Base-by-base conservation (phyloP, 2,329 filamentous ascomycete genomes). In the Microdochium trichocladiopsis region DNA sequence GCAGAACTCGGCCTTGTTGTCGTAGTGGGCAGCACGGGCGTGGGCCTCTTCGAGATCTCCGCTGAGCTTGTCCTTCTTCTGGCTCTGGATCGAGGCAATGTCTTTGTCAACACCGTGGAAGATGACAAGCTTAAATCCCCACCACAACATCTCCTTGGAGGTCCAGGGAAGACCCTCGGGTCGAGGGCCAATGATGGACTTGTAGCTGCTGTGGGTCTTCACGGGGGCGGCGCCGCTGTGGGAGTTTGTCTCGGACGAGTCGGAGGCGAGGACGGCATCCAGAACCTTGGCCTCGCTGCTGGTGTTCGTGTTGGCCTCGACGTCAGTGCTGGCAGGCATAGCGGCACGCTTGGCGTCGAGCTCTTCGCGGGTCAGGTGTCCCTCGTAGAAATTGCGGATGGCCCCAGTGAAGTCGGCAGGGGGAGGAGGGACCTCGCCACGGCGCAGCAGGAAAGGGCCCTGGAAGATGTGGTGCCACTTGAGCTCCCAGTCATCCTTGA, bases 401-500 rank as follows among this genome's bases (percentile, higher is more conserved):
- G 63, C 66, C 49, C 66, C 67, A 18, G 67, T 59, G 50, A 66
- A 69, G 52, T 72, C 68, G 5, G 67, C 71, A 0, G 79, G 77
- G 1, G 71, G 60, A 2, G 70, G 66, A 2, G 72, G 71, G 0
- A 69, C 66, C 1, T 69, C 62, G 2, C 66, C 67, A 28, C 74
- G 73, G 14, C 66, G 65, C 49, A 80, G 73, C 8, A 83, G 72
- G 0, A 82, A 63, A 24, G 77, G 80, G 0, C 81, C 82, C 16
- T 74, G 64, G 54, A 74, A 58, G 52, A 84, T 69, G 55, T 84
- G 72, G 63, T 72, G 84, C 64, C 72, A 66, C 56, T 75, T 75
- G 54, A 87, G 68, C 60, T 80, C 67, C 78, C 81, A 78, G 68
- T 87, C 82, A 57, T 84, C 73, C 66, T 76, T 68, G 65, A 86